These are phyloP conservation scores for Crithidia thermophila DNA, from an alignment of 208 protist species.

Conservation along the genomic window DNA sequence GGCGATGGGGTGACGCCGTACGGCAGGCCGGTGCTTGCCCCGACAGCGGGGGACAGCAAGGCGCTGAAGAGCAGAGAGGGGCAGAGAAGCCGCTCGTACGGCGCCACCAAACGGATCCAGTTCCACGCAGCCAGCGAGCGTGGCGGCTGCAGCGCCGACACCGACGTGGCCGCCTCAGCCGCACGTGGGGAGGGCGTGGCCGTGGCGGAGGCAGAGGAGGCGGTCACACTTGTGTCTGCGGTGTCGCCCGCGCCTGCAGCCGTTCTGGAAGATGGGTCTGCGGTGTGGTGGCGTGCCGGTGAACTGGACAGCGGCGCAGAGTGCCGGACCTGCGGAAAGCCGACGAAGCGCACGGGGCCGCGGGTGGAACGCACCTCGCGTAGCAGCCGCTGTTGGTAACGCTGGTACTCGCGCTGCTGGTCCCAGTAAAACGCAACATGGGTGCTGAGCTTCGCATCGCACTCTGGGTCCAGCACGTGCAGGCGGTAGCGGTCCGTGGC, in stretches of 20 bases:
- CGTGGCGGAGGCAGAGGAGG: background rate
- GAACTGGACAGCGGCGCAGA: background rate
- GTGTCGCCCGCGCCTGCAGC: too few relatives aligned
- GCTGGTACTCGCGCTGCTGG: slow-evolving; percentile 25
- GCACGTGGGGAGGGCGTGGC: background rate
- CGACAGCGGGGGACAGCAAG: slow-evolving; percentile 37
- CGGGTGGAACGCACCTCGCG: slow-evolving; percentile 49
- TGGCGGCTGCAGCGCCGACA: slow-evolving; percentile 8
- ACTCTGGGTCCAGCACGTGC: slow-evolving; percentile 34
- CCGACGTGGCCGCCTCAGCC: background rate
- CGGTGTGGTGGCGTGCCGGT: background rate
- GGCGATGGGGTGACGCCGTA: slow-evolving; percentile 19
- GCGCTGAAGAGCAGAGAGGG: slow-evolving; percentile 67
- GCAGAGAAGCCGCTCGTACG: slow-evolving; percentile 63
- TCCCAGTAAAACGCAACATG: slow-evolving; percentile 52
- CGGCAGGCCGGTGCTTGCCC: slow-evolving; percentile 5
- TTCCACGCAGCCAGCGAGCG: slow-evolving; percentile 29
- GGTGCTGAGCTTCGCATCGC: slow-evolving; percentile 37
- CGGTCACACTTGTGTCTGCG: too few relatives aligned
- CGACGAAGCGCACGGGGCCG: slow-evolving; percentile 43
- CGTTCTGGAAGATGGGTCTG: background rate
- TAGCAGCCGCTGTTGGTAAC: slow-evolving; percentile 34
- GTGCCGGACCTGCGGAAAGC: slow-evolving; percentile 41
- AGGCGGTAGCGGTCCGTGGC: slow-evolving; percentile 35
- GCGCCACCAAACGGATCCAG: slow-evolving; percentile 38